Evolutionary conservation across 306 rosid species (phyloP).

Genomic region (Rosa lucieae): DNA sequence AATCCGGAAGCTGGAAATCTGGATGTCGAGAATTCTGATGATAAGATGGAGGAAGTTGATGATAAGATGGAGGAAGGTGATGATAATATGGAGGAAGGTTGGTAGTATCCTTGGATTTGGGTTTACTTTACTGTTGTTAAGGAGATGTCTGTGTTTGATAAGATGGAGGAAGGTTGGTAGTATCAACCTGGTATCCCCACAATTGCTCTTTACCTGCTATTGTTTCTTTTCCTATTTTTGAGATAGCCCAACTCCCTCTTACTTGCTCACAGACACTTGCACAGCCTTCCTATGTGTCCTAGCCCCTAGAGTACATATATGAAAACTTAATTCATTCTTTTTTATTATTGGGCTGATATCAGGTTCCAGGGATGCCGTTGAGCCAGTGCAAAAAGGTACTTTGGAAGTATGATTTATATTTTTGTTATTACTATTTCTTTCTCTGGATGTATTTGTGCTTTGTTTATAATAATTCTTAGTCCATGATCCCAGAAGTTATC

Average conservation of each 20-base stretch:
- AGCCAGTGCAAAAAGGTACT: slow-evolving; percentile 54
- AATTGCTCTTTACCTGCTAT: not conserved
- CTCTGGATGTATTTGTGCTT: slow-evolving; percentile 2
- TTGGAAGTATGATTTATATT: not conserved
- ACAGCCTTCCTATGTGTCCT: not conserved
- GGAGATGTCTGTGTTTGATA: not conserved
- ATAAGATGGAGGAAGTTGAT: slow-evolving; percentile 71
- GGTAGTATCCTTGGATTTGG: slow-evolving; percentile 35
- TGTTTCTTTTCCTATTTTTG: not conserved
- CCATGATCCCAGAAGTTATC: not conserved
- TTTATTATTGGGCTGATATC: slow-evolving; percentile 32
- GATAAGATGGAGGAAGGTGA: slow-evolving; percentile 73
- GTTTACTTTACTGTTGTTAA: not conserved
- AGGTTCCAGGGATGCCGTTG: slow-evolving; percentile 42
- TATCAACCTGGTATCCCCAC: slow-evolving; percentile 1
- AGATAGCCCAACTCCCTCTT: not conserved
- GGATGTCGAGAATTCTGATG: slow-evolving; percentile 46
- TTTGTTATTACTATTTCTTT: not conserved
- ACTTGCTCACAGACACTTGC: not conserved
- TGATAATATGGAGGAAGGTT: slow-evolving; percentile 77
- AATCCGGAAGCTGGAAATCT: slow-evolving; percentile 54
- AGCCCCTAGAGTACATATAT: not conserved
- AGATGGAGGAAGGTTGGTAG: not conserved
- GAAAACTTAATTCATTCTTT: not conserved
- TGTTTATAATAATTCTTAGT: not conserved